Conservation (phyloP, 768 basidiomycete species). For the Suillus occidentalis region DNA sequence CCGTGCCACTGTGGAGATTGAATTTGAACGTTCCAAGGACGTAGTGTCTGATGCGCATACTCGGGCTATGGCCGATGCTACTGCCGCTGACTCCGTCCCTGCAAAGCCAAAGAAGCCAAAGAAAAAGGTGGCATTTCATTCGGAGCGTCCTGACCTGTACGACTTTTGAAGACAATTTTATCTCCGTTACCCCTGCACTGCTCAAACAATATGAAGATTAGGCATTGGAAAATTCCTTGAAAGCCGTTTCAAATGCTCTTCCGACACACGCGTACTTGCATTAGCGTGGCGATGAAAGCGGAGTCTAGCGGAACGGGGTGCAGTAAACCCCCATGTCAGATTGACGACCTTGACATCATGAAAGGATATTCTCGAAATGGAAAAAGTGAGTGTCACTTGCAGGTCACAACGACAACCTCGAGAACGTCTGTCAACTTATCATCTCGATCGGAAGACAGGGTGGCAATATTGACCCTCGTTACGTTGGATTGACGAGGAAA, state of each 20-base stretch:
- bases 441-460: not conserved
- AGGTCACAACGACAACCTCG: not conserved
- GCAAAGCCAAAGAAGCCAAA: conserved; percentile 45
- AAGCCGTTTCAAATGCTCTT: not conserved
- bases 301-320: not conserved
- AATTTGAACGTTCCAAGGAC: conserved; percentile 39
- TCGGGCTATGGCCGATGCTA: conserved; percentile 8
- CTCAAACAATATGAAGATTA: not conserved
- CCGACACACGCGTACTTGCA: not conserved
- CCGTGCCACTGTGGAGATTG: conserved; percentile 43
- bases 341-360: not conserved
- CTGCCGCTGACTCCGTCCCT: conserved; percentile 9
- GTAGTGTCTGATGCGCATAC: conserved; percentile 9
- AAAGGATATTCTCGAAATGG: not conserved
- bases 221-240: not conserved
- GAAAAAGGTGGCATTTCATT: conserved; percentile 71
- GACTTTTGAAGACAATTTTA: conserved; percentile 52
- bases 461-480: not conserved
- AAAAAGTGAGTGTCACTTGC: not conserved
- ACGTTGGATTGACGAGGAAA: not conserved
- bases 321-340: not conserved
- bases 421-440: not conserved
- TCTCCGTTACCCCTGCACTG: not conserved
- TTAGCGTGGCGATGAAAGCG: no score
- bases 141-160: conserved; percentile 69